A percentile compares a stretch with the other conserved stretches of the same genome.
phyloP scores from a whole-genome alignment of 1,284 basidiomycete genomes.

The Ganoderma meredithae region DNA sequence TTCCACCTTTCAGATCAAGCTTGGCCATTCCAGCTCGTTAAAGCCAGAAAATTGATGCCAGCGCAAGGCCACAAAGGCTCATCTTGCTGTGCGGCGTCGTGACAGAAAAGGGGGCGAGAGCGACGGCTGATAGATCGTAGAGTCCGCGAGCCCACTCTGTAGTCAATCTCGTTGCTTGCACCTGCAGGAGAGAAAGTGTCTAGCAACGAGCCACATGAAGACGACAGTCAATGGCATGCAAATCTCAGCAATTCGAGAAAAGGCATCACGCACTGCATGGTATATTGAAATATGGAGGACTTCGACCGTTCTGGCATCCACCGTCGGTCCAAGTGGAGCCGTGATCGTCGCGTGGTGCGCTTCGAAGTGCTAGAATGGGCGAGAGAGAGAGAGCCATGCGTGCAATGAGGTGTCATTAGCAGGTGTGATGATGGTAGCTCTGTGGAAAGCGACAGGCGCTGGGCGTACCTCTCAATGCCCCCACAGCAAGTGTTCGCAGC shows the following conservation, averaged over 20 bases:
- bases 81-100: neutral
- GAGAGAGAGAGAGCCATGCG: neutral
- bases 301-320: neutral
- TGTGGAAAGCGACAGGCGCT: neutral
- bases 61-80: neutral
- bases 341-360: neutral
- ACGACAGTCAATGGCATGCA: neutral
- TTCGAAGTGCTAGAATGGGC: neutral
- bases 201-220: neutral
- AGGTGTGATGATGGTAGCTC: neutral
- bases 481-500: too few relatives aligned
- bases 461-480: too few relatives aligned
- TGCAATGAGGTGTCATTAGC: neutral
- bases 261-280: too few relatives aligned
- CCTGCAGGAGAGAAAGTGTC: neutral
- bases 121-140: neutral
- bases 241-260: neutral
- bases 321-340: neutral
- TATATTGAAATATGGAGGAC: neutral
- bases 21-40: neutral
- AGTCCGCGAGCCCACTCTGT: neutral
- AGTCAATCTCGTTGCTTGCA: neutral
- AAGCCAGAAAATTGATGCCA: neutral
- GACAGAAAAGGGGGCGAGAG: neutral
- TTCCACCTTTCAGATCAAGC: neutral